A percentile compares a stretch with the other conserved stretches of the same genome.
Conservation (phyloP, 176 grass and related monocot species). For the Luzula sylvatica region DNA sequence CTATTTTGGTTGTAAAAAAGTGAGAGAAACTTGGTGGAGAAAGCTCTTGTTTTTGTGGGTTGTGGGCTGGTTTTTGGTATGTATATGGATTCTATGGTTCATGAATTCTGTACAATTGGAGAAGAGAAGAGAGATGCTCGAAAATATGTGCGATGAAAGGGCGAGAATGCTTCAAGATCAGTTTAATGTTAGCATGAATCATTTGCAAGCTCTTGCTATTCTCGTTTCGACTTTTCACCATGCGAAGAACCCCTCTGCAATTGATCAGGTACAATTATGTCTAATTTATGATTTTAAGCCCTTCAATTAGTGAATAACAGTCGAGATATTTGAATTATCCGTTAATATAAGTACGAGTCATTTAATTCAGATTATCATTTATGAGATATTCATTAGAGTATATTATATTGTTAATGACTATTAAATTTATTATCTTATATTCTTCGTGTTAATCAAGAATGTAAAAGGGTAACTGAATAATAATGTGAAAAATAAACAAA, state of each 20-base stretch:
- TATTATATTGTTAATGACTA: too few relatives aligned
- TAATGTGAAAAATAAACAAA: too few relatives aligned
- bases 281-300: not conserved
- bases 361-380: too few relatives aligned
- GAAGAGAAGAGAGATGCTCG: slow-evolving; percentile 57
- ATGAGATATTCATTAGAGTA: too few relatives aligned
- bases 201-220: slow-evolving; percentile 91
- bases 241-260: slow-evolving; percentile 59
- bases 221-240: slow-evolving; percentile 96
- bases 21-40: slow-evolving; percentile 28
- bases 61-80: slow-evolving; percentile 4
- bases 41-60: slow-evolving; percentile 49
- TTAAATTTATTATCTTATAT: too few relatives aligned
- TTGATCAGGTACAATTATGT: slow-evolving; percentile 60
- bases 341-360: too few relatives aligned
- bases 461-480: too few relatives aligned
- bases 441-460: too few relatives aligned
- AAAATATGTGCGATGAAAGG: slow-evolving; percentile 90
- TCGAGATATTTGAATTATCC: too few relatives aligned
- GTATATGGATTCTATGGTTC: slow-evolving; percentile 8
- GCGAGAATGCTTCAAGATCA: slow-evolving; percentile 97
- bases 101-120: slow-evolving; percentile 30
- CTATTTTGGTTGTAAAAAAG: slow-evolving; percentile 34
- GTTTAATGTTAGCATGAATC: slow-evolving; percentile 98
- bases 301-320: not conserved